phyloP scores from a whole-genome alignment of 73 alveolate species.

The Stentor coeruleus region DNA sequence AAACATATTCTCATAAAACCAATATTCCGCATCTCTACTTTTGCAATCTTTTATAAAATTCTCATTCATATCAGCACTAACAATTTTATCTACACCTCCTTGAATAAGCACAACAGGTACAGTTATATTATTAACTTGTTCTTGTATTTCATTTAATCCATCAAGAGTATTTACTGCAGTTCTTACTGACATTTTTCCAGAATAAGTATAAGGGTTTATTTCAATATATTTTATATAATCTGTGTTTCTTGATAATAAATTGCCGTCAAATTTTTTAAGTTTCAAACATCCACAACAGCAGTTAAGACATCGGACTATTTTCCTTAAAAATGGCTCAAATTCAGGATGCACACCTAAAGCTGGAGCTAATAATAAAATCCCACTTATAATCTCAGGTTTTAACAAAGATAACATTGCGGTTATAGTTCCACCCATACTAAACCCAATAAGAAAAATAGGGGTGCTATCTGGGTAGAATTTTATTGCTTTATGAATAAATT shows the following conservation, averaged over 20 bases:
- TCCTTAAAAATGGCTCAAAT: slow-evolving; percentile 4
- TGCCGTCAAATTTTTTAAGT: background rate
- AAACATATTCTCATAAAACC: background rate
- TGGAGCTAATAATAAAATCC: slow-evolving; percentile 23
- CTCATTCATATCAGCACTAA: background rate
- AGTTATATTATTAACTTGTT: background rate
- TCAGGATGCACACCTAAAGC: slow-evolving; percentile 23
- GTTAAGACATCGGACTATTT: slow-evolving; percentile 4
- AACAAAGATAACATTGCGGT: background rate
- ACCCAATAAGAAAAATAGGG: slow-evolving; percentile 21
- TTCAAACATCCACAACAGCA: background rate
- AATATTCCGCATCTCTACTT: background rate
- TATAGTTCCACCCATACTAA: slow-evolving; percentile 24
- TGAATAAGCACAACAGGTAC: slow-evolving; percentile 23
- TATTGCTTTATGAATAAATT: background rate
- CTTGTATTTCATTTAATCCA: background rate
- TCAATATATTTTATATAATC: background rate
- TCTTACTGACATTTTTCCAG: slow-evolving; percentile 4
- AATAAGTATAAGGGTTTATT: background rate
- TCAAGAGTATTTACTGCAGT: background rate
- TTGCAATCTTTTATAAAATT: background rate
- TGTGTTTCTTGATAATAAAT: background rate
- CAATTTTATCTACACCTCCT: slow-evolving; percentile 21
- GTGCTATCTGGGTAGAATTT: background rate
- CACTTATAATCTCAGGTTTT: slow-evolving; percentile 3